A percentile compares a stretch with the other conserved stretches of the same genome.
Conservation (phyloP, 371 early-diverging fungal genomes). For the Mucor indicus region DNA sequence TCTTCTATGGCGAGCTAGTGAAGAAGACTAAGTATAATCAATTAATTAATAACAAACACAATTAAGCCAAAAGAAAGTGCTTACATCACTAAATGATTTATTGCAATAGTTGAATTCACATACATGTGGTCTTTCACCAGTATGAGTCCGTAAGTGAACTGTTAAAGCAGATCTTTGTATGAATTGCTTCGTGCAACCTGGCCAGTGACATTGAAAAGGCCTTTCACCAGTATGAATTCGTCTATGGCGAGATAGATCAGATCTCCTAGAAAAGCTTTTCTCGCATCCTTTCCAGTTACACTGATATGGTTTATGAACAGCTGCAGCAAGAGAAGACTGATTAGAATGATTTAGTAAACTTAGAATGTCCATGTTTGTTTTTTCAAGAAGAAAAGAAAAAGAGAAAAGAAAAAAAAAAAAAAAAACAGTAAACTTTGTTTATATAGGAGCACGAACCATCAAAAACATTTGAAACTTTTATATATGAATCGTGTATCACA, state of each 20-base stretch:
- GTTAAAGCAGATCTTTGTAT: conserved; percentile 79
- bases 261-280: conserved; percentile 74
- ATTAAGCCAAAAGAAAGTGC: background rate
- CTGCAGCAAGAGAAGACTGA: background rate
- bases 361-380: conserved; percentile 14
- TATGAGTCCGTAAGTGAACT: conserved; percentile 77
- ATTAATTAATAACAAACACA: background rate
- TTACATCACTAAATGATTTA: conserved; percentile 57
- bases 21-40: conserved; percentile 45
- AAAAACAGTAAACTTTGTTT: background rate
- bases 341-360: conserved; percentile 18
- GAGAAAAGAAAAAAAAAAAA: background rate
- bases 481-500: conserved; percentile 1
- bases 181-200: conserved; percentile 70
- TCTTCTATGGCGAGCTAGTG: conserved; percentile 44
- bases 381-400: background rate
- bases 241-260: conserved; percentile 71
- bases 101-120: conserved; percentile 59
- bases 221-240: conserved; percentile 77
- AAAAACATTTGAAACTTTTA: conserved; percentile 4
- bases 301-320: conserved; percentile 39
- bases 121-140: conserved; percentile 76
- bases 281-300: conserved; percentile 64
- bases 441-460: conserved; percentile 3
- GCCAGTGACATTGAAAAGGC: conserved; percentile 65